Conservation (phyloP, 768 basidiomycete genomes). For the Mycena vitilis region DNA sequence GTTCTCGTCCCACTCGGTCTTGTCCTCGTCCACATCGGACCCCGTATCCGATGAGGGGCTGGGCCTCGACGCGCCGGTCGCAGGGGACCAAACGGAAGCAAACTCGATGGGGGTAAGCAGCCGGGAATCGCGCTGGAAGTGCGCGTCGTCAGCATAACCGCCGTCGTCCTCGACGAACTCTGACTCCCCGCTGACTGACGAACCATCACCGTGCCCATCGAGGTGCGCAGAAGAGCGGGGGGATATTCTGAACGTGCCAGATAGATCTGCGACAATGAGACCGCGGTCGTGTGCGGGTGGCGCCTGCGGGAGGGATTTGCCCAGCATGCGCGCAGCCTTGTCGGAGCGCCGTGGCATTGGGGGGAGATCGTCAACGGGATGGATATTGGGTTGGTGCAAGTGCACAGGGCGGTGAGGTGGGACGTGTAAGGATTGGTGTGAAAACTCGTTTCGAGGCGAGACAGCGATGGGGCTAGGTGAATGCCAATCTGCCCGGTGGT, state of each 20-base stretch:
- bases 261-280: constrained; percentile 4
- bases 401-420: neutral
- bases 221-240: neutral
- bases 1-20: neutral
- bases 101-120: constrained; percentile 31
- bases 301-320: constrained; percentile 1
- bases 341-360: neutral
- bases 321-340: constrained; percentile 27
- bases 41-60: neutral
- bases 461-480: too few species aligned
- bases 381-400: constrained; percentile 28
- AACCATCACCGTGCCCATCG: neutral
- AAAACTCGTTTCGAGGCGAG: neutral
- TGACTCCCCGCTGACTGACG: neutral
- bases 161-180: neutral
- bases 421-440: neutral
- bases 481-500: too few species aligned
- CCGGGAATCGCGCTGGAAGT: constrained; percentile 14
- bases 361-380: constrained; percentile 23
- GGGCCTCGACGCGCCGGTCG: neutral
- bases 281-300: neutral
- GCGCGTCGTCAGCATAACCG: constrained; percentile 15
- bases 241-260: constrained; percentile 12
- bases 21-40: neutral
- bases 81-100: constrained; percentile 1